Base-by-base conservation (phyloP, 1,284 basidiomycete species). In the Irpex sp. region DNA sequence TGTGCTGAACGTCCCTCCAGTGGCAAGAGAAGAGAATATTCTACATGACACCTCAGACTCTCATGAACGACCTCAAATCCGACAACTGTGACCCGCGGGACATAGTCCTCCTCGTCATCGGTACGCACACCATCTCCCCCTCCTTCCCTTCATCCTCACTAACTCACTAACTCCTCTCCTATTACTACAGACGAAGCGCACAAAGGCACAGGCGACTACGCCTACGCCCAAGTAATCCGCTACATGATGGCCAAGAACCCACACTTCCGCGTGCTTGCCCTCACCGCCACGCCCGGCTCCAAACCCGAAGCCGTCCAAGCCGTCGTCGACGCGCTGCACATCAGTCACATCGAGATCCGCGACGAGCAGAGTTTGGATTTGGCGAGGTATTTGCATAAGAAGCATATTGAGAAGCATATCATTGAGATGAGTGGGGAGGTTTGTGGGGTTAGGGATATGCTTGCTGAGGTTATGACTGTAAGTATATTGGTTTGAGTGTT, bases 21-120 rank as follows among this genome's bases (percentile, higher is more conserved):
- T 97, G 93, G 92, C 78, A 82, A 66, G 82, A 91, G 67, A 95
- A 97, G 74, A 85, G 96, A 5, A 90, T 99, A 26, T 96, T 99
- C 73, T 99, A 97, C 76, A 96, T 97, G 87, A 99, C 97, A 0
- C 97, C 97, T 0, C 97, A 99, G 74, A 98, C 97, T 0, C 83
- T 99, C 26, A 82, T 93, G 64, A 98, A 97, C 69, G 97, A 99
- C 74, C 79, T 99, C 31, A 78, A 78, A 5, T 84, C 82, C 0
- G 88, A 88, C 15, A 86, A 82, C 17, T 91, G 94, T 69, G 93
- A 98, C 72, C 84, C 91, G 0, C 76, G 81, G 49, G 92, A 94
- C 69, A 88, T 97, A 26, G 80, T 96, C 36, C 85, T 96, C 57
- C 75, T 96, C 15, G 94, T 97, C 21, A 81, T 97, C 59, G 92